Conservation (phyloP, 306 rosid genomes). For the Cyclanthera cordifolia region DNA sequence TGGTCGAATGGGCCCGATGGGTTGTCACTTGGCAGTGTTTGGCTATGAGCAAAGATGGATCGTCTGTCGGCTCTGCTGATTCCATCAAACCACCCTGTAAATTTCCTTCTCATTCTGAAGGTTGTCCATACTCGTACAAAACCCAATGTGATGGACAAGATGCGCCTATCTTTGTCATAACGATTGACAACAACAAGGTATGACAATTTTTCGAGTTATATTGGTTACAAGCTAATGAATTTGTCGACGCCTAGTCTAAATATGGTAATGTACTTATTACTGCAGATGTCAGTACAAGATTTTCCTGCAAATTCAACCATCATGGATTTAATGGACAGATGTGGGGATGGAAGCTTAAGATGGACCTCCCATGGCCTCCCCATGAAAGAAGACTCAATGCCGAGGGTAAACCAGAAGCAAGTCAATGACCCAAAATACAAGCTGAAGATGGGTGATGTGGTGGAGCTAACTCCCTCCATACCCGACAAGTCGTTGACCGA, state of each 20-base stretch:
- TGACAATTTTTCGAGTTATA: conserved; percentile 12
- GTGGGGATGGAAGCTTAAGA: conserved; percentile 44
- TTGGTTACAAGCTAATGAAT: neutral
- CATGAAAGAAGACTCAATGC: conserved; percentile 73
- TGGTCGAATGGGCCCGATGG: conserved; percentile 99
- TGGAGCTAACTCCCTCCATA: conserved; percentile 70
- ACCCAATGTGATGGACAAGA: conserved; percentile 45
- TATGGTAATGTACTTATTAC: neutral
- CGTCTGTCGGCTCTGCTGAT: conserved; percentile 39
- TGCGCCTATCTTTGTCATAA: conserved; percentile 70
- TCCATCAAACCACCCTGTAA: conserved; percentile 70
- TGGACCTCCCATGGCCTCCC: conserved; percentile 67
- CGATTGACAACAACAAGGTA: conserved; percentile 84
- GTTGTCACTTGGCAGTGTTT: conserved; percentile 93
- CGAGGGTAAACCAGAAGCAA: conserved; percentile 57
- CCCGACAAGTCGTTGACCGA: conserved; percentile 68
- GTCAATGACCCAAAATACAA: conserved; percentile 55
- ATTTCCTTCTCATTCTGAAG: conserved; percentile 71
- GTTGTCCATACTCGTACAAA: conserved; percentile 70
- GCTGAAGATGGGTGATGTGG: conserved; percentile 89
- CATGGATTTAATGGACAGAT: conserved; percentile 54
- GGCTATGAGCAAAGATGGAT: conserved; percentile 66
- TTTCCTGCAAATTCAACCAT: conserved; percentile 57
- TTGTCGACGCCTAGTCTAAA: too few relatives aligned
- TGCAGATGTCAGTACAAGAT: conserved; percentile 96